These are phyloP conservation scores for Linnemannia hyalina DNA, from an alignment of 192 early-diverging fungal species.

Conservation along the genomic window DNA sequence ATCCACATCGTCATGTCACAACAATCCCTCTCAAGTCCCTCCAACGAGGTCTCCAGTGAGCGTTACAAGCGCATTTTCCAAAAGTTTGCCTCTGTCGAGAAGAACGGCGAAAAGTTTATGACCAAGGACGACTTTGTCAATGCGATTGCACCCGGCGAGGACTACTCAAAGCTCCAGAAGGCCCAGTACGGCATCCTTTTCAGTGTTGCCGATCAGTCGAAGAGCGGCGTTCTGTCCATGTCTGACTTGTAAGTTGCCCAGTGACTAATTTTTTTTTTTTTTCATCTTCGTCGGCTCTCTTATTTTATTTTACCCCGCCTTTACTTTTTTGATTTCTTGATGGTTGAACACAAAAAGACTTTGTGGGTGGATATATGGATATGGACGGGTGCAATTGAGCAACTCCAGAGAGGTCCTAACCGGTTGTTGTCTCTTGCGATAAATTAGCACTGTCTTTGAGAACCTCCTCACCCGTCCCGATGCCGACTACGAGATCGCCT, in stretches of 20 bases:
- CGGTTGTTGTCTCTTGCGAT: not conserved
- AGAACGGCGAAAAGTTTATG: slow-evolving; percentile 68
- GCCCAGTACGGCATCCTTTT: slow-evolving; percentile 72
- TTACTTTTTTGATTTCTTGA: not conserved
- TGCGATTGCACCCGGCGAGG: slow-evolving; percentile 68
- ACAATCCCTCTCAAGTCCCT: slow-evolving; percentile 6
- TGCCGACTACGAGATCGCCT: slow-evolving; percentile 81
- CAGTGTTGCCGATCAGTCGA: slow-evolving; percentile 67
- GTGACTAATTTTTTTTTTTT: not conserved
- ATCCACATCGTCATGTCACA: slow-evolving; percentile 34
- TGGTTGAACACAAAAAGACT: not conserved
- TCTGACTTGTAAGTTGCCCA: slow-evolving; percentile 67
- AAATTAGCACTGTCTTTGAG: slow-evolving; percentile 66
- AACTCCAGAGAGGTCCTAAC: slow-evolving; percentile 3
- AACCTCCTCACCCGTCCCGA: slow-evolving; percentile 72
- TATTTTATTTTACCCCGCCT: slow-evolving; percentile 5
- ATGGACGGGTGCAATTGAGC: not conserved
- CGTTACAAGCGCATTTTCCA: slow-evolving; percentile 64
- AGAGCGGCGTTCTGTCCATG: slow-evolving; percentile 63
- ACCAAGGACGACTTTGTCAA: slow-evolving; percentile 69
- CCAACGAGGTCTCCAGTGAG: slow-evolving; percentile 43
- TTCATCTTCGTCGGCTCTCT: not conserved
- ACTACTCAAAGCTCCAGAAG: slow-evolving; percentile 67
- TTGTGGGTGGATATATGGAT: not conserved
- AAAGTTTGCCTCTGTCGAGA: slow-evolving; percentile 64